These are phyloP conservation scores for Phytopythium mirpurense DNA, from an alignment of 352 stramenopile species.

Conservation along the genomic window DNA sequence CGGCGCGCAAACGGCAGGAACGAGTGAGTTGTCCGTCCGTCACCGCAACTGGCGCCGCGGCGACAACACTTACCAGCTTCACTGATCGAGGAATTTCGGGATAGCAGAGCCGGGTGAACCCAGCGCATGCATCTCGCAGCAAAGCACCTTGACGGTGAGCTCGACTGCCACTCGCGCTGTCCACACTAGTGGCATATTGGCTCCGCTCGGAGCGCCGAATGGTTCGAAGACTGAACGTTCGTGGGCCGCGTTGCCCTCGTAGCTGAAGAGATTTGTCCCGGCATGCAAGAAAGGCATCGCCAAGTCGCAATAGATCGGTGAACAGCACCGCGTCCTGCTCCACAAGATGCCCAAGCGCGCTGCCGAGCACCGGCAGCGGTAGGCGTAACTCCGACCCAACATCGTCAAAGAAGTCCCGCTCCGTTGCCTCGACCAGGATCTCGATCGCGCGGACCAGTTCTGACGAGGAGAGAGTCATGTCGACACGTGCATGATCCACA, in stretches of 20 bases:
- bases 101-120: conserved; percentile 42
- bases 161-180: background rate
- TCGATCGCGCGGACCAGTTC: conserved; percentile 22
- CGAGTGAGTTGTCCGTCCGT: background rate
- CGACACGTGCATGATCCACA: background rate
- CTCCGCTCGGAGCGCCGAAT: background rate
- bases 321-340: conserved; percentile 31
- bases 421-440: conserved; percentile 18
- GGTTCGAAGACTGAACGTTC: conserved; percentile 5
- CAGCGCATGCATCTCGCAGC: conserved; percentile 10
- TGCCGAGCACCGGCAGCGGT: conserved; percentile 29
- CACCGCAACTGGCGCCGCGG: no score
- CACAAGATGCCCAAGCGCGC: conserved; percentile 31
- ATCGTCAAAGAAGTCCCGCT: conserved; percentile 5
- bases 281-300: conserved; percentile 23
- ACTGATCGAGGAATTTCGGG: conserved; percentile 47
- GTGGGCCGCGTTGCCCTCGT: background rate
- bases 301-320: conserved; percentile 41
- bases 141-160: background rate
- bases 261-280: conserved; percentile 4
- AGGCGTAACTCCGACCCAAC: conserved; percentile 15
- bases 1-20: no score
- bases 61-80: conserved; percentile 24
- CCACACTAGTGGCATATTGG: background rate
- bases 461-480: conserved; percentile 5